Conservation (phyloP, 106 monocot species). For the Phalaenopsis aphrodite region DNA sequence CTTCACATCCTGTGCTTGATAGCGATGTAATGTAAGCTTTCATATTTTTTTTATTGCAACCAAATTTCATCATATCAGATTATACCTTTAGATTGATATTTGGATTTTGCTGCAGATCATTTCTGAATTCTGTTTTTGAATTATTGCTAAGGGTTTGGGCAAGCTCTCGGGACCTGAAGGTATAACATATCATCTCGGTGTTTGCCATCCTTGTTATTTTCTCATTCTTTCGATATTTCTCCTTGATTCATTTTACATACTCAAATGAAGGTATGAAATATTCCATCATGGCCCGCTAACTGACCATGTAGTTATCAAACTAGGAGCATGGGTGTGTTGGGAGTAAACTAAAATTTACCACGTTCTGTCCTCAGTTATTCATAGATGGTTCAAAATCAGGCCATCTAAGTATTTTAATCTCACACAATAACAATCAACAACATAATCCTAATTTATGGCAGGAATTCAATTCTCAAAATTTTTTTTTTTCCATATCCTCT, state of each 20-base stretch:
- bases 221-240: neutral
- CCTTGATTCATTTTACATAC: neutral
- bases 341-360: neutral
- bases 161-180: constrained; percentile 83
- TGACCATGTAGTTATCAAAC: neutral
- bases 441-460: too few species aligned
- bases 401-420: too few species aligned
- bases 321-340: neutral
- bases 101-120: constrained; percentile 55
- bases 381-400: neutral
- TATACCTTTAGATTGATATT: neutral
- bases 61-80: neutral
- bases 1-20: constrained; percentile 58
- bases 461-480: too few species aligned
- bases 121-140: constrained; percentile 94
- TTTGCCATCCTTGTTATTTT: neutral
- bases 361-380: neutral
- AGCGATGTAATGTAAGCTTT: constrained; percentile 79
- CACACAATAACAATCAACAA: too few species aligned
- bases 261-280: neutral
- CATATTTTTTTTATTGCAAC: neutral
- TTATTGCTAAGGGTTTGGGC: constrained; percentile 83
- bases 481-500: too few species aligned
- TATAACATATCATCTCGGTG: constrained; percentile 9
- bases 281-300: neutral